Conservation (phyloP, 2,329 filamentous ascomycete genomes). For the Arthrobotrys entomopaga region DNA sequence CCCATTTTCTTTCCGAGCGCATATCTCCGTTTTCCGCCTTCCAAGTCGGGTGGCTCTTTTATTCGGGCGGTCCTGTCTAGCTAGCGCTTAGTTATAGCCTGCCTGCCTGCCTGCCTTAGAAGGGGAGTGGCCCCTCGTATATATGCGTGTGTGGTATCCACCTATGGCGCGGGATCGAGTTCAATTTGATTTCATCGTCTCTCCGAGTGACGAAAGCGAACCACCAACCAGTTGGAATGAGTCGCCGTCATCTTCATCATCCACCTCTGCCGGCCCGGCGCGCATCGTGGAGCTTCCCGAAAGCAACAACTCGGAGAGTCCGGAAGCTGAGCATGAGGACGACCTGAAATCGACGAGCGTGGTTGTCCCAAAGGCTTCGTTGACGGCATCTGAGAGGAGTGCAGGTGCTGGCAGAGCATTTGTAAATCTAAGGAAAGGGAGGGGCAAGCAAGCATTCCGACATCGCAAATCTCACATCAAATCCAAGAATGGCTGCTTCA, state of each 20-base stretch:
- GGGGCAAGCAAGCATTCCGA: slow-evolving; percentile 50
- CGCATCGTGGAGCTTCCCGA: slow-evolving; percentile 48
- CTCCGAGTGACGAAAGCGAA: slow-evolving; percentile 33
- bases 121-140: slow-evolving; percentile 48
- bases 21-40: neutral
- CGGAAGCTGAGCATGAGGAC: slow-evolving; percentile 25
- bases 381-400: slow-evolving; percentile 1
- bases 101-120: slow-evolving; percentile 9
- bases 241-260: slow-evolving; percentile 35
- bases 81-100: neutral
- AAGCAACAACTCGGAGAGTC: slow-evolving; percentile 35
- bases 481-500: slow-evolving; percentile 54
- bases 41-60: too few relatives aligned
- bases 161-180: slow-evolving; percentile 53
- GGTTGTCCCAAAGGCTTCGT: slow-evolving; percentile 8
- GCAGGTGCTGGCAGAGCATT: neutral
- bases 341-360: slow-evolving; percentile 15
- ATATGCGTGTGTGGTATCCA: slow-evolving; percentile 42
- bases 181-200: slow-evolving; percentile 52
- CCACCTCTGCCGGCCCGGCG: slow-evolving; percentile 28
- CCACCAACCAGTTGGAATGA: slow-evolving; percentile 33
- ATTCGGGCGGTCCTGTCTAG: too few relatives aligned
- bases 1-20: neutral
- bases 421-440: slow-evolving; percentile 22
- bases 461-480: slow-evolving; percentile 55